Evolutionary conservation across 202 grass and related monocot genomes (phyloP), one percentile per base, ranked within the genome.

Genomic region (Carex sylvatica): DNA sequence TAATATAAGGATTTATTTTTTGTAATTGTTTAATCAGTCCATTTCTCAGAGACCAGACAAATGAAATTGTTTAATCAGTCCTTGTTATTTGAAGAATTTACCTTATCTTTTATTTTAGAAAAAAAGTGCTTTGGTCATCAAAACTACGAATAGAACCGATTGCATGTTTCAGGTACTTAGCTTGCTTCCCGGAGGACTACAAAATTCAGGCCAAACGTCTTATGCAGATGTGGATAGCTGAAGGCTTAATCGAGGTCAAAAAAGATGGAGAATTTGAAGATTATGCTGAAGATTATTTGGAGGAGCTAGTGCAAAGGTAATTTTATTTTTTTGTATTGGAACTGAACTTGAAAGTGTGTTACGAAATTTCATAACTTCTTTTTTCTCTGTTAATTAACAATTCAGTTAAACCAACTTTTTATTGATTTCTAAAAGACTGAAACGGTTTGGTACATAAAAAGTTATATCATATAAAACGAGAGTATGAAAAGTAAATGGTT

Each of bases 301-400:
- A 82, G 13, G 80, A 58, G 44, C 15, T 82, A 33, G 22, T 12
- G 1, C 80, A 70, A 69, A 70, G 64, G 63, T 65, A 65, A 1
- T 28, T 28, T 2, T 28, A 28, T 28, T 28, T 28, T 28, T 33
- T 33, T 33, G 2, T 33, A n/a, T 33, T 9, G 7, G 7, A 44
- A 33, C 31, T 33, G 31, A 2, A 44, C 40, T 44, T 18, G 53
- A 56, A 56, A 56, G 15, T 56, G 53, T 56, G 15, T 16, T 56
- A n/a, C n/a, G 15, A 46, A 46, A 56, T 18, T 56, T 16, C 14
- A 7, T 6, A 18, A 56, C 16, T 56, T 16, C 0, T 56, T 56
- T 56, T 56, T 18, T 56, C 5, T 16, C 4, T 56, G 14, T 56
- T 18, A 56, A 56, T 56, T 56, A 56, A 56, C 53, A 56, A 6